Evolutionary conservation across 306 rosid genomes (phyloP), one percentile per base, ranked within the genome.

Genomic region (Vicia faba): DNA sequence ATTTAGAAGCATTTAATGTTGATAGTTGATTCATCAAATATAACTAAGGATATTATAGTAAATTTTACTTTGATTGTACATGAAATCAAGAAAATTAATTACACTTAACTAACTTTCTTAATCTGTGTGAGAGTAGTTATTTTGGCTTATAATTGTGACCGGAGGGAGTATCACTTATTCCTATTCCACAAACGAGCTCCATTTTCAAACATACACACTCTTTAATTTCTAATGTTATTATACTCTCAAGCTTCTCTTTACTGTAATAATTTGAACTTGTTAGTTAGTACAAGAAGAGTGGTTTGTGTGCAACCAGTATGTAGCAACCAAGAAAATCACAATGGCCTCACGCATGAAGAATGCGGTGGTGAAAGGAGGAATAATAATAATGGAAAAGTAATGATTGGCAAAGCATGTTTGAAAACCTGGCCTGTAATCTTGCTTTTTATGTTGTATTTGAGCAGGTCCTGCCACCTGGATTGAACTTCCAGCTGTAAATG

Each of bases 201-300:
- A 44, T 44, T 44, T 44, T n/a, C 50, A 44, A 44, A 14, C 20
- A 45, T 7, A 11, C 51, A 45, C 19, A 0, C 51, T 45, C 51
- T 45, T 45, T 14, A 45, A 14, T 45, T 45, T 14, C 51, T 18
- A 45, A 18, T 8, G 18, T 16, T 8, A 16, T 49, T 49, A 49
- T 49, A 18, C 28, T 8, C 26, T 49, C 12, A 49, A 18, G 55
- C 13, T 18, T 49, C 55, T 49, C 55, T 49, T 49, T 16, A 8
- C 55, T 18, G 25, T 4, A 49, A 49, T 49, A 48, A 16, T 8
- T 48, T 16, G 5, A 79, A 69, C 19, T 41, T 7, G 13, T 31
- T 13, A 56, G 39, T 18, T 14, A 15, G 0, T 81, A 75, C 89
- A 86, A 88, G 96, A 91, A 84, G 97, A 96, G 41, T 88, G 93